Evolutionary conservation across 164 flowering plant genomes (phyloP).

Genomic region (Tinospora cordifolia): DNA sequence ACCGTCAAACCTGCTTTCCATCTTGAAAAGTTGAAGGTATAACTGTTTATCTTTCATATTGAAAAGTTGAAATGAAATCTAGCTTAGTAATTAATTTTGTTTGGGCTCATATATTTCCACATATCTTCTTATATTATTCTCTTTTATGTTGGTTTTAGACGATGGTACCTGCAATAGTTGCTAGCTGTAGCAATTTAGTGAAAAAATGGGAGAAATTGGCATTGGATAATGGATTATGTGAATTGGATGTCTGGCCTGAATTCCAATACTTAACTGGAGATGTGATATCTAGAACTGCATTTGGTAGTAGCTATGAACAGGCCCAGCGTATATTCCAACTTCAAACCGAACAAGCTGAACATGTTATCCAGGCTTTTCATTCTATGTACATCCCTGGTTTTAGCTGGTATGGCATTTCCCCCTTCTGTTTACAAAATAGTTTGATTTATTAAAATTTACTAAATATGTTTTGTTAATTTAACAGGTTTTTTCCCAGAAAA

Average conservation of each 20-base stretch:
- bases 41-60: not conserved
- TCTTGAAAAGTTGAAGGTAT: conserved; percentile 27
- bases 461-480: not conserved
- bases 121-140: no score
- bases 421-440: no score
- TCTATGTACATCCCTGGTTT: conserved; percentile 15
- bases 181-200: conserved; percentile 22
- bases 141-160: conserved; percentile 14
- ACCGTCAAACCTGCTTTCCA: conserved; percentile 26
- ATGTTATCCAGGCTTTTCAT: conserved; percentile 1
- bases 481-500: conserved; percentile 9
- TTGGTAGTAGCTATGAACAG: conserved; percentile 36
- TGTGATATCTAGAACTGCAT: conserved; percentile 33
- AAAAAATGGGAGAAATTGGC: conserved; percentile 21
- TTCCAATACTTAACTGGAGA: conserved; percentile 26
- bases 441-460: no score
- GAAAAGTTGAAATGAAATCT: not conserved
- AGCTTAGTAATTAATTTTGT: no score
- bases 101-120: no score
- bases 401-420: conserved; percentile 6
- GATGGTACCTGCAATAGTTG: conserved; percentile 26
- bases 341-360: conserved; percentile 24
- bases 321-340: conserved; percentile 34
- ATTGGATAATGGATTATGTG: conserved; percentile 1
- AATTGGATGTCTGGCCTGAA: conserved; percentile 30